Conservation (phyloP, 1,284 basidiomycete genomes). For the Tylopilus sp. region DNA sequence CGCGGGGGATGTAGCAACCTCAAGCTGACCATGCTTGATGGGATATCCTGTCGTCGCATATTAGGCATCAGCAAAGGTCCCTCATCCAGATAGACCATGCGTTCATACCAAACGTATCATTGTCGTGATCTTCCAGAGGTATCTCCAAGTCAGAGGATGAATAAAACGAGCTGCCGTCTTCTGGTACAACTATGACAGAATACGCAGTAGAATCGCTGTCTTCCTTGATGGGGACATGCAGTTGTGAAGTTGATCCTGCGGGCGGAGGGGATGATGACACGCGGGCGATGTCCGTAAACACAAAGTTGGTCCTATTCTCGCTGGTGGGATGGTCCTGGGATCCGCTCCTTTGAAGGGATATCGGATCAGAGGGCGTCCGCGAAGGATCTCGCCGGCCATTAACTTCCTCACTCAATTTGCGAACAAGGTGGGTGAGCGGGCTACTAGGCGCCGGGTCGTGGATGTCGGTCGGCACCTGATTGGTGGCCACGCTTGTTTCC, state of each 20-base stretch:
- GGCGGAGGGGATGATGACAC: constrained; percentile 19
- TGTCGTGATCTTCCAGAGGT: constrained; percentile 39
- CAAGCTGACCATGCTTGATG: constrained; percentile 22
- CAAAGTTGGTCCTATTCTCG: constrained; percentile 12
- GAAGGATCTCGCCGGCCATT: constrained; percentile 35
- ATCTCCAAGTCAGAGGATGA: constrained; percentile 47
- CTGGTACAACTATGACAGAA: constrained; percentile 46
- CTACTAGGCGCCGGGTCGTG: constrained; percentile 37
- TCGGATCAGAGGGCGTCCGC: constrained; percentile 12
- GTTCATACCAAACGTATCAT: constrained; percentile 45
- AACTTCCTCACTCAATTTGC: constrained; percentile 60
- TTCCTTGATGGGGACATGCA: constrained; percentile 9
- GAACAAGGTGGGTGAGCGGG: constrained; percentile 57
- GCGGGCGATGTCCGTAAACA: constrained; percentile 27
- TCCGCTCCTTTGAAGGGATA: constrained; percentile 5
- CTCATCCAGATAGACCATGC: constrained; percentile 8
- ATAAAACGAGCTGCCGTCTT: constrained; percentile 60
- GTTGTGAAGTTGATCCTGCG: constrained; percentile 6
- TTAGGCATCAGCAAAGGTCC: constrained; percentile 7
- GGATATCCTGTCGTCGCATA: constrained; percentile 20
- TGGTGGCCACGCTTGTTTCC: neutral
- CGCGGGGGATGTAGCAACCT: constrained; percentile 11
- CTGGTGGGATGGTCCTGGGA: constrained; percentile 3
- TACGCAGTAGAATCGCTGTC: constrained; percentile 30
- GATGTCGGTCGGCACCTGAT: constrained; percentile 18